These are phyloP conservation scores for Metarhizium sp. DNA, from an alignment of 2,329 filamentous ascomycete species.

Conservation along the genomic window DNA sequence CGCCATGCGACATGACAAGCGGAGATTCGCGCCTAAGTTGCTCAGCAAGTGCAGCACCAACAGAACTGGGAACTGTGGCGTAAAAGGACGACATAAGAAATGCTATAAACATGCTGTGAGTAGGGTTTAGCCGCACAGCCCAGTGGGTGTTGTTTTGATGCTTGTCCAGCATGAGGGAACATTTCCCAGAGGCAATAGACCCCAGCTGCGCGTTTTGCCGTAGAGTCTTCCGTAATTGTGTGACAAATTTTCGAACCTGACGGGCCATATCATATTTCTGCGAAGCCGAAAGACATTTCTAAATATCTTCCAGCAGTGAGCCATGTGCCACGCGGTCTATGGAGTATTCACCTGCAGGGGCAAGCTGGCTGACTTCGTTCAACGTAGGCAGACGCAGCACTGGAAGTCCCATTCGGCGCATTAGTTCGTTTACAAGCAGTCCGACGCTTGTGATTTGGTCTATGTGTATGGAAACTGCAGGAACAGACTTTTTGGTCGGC, in stretches of 20 bases:
- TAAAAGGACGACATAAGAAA: slow-evolving; percentile 18
- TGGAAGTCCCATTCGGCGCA: slow-evolving; percentile 7
- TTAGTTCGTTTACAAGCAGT: slow-evolving; percentile 8
- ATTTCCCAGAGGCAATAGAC: slow-evolving; percentile 9
- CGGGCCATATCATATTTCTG: slow-evolving; percentile 15
- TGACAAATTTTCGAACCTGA: slow-evolving; percentile 18
- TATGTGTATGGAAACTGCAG: background rate
- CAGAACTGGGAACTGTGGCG: slow-evolving; percentile 13
- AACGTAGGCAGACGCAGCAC: slow-evolving; percentile 8
- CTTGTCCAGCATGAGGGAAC: slow-evolving; percentile 18
- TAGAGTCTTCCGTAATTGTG: slow-evolving; percentile 10
- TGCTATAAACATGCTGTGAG: slow-evolving; percentile 13
- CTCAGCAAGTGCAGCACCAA: slow-evolving; percentile 12
- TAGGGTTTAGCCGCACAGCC: slow-evolving; percentile 13
- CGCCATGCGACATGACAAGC: slow-evolving; percentile 15
- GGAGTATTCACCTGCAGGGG: background rate
- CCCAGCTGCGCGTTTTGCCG: slow-evolving; percentile 7
- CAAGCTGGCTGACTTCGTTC: background rate
- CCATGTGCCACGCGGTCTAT: slow-evolving; percentile 11
- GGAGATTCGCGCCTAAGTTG: slow-evolving; percentile 10
- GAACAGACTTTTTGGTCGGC: background rate
- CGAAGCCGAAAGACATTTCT: slow-evolving; percentile 12
- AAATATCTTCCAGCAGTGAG: slow-evolving; percentile 19
- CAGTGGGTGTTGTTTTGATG: slow-evolving; percentile 19
- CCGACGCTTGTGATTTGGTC: slow-evolving; percentile 7